These are phyloP conservation scores for Talaromyces sp. DNA, from an alignment of 2,329 filamentous ascomycete genomes.

Conservation along the genomic window DNA sequence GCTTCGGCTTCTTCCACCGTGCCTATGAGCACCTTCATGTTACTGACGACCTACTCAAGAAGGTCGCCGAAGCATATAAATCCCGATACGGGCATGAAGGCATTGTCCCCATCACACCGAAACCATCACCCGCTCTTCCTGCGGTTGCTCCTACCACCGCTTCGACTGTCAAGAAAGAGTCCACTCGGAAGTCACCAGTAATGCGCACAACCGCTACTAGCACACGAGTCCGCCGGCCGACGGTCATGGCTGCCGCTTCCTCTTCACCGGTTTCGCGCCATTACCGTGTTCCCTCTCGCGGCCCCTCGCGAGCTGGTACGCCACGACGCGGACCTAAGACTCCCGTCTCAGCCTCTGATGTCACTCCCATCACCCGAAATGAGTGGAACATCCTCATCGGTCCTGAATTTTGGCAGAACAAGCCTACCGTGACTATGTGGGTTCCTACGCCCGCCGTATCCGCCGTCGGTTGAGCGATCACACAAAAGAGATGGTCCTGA, in stretches of 20 bases:
- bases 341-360: slow-evolving; percentile 41
- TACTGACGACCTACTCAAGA: slow-evolving; percentile 33
- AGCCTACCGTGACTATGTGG: slow-evolving; percentile 37
- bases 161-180: slow-evolving; percentile 19
- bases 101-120: slow-evolving; percentile 32
- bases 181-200: slow-evolving; percentile 14
- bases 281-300: slow-evolving; percentile 15
- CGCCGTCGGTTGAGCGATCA: slow-evolving; percentile 20
- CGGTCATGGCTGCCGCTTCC: slow-evolving; percentile 23
- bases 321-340: slow-evolving; percentile 36
- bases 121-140: slow-evolving; percentile 14
- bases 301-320: slow-evolving; percentile 15
- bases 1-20: slow-evolving; percentile 42
- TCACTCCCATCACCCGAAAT: slow-evolving; percentile 41
- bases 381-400: slow-evolving; percentile 42
- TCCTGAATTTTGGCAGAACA: slow-evolving; percentile 29
- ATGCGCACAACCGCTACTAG: slow-evolving; percentile 21
- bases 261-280: background rate
- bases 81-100: slow-evolving; percentile 35
- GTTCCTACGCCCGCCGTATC: slow-evolving; percentile 32
- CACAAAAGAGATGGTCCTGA: background rate
- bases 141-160: background rate
- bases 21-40: slow-evolving; percentile 43
- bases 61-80: slow-evolving; percentile 36
- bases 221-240: slow-evolving; percentile 24